Base-by-base conservation (phyloP, 768 basidiomycete genomes). In the Lentinula guzmanii region DNA sequence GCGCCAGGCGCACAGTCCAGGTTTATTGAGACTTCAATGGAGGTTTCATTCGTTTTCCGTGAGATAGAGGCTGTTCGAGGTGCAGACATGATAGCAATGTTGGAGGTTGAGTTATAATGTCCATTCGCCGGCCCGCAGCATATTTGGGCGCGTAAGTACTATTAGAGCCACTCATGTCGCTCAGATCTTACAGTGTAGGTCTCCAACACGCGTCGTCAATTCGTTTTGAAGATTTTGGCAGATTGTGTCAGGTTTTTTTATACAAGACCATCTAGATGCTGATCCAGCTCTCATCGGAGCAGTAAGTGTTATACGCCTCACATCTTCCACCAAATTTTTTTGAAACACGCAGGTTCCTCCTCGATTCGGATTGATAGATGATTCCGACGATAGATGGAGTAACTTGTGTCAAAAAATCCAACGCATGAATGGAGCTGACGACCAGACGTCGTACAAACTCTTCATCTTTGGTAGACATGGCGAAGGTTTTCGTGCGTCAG, bases 21-120 rank as follows among this genome's bases (percentile, higher is more conserved):
- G 70, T 86, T 80, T 66, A 99, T 77, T 39, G 73, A 79, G 65
- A 95, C 88, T n/a, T 89, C 80, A 63, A 98, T 94, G 63, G 88
- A 76, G 0, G 97, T 98, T 77, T 99, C 97, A 67, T 84, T 90
- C 6, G 95, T 98, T 70, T 91, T 91, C 58, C 95, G 83, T 33
- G 86, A 84, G 62, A 96, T 74, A 5, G 83, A 79, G 39, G 92
- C 91, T 64, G 80, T 82, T 68, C 90, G 78, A 63, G 57, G 42
- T 35, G 77, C 71, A 50, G 75, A 65, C 79, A 50, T 61, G 54
- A 55, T 51, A 35, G 50, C 45, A 15, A 52, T 13, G 31, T 33
- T 33, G 33, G 16, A 50, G 7, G 48, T 11, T 21, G 63, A 13
- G 10, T 10, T 21, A 37, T 16, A 28, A 28, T 35, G 18, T 41